Evolutionary conservation across 495 filamentous ascomycete species (phyloP), one percentile per base, ranked within the genome.

Genomic region (Trichoderma gamsii): DNA sequence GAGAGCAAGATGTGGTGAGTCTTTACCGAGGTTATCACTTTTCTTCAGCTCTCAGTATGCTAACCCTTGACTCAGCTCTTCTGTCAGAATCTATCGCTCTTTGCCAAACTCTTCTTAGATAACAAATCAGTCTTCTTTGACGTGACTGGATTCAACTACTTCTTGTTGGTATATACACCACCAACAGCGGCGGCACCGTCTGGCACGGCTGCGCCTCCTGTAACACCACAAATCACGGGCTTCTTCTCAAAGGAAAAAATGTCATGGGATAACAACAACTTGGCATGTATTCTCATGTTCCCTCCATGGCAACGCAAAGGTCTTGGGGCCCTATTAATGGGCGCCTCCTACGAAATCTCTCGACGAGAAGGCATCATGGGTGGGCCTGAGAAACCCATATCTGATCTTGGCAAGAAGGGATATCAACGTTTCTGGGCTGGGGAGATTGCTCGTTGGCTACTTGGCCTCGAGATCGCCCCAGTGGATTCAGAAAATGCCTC

Each of bases 181-280:
- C 84, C 79, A 65, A 74, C 75, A 64, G 44, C 79, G 8, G 65
- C 78, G 1, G 73, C 78, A 69, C 74, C 70, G 4, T 21, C 51
- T 29, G 35, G 64, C 41, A 69, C 65, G 5, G 63, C 63, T 41
- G 51, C 70, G 23, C 66, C 41, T 15, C 46, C 63, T 4, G 75
- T 72, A 4, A 76, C 76, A 25, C 72, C 75, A 49, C 86, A 87
- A 64, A 89, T 97, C 41, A 86, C 97, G 9, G 95, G 96, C 65
- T 99, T 97, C 85, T 99, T 97, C 83, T 94, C 90, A 27, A 98
- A 98, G 74, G 95, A 99, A 79, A 98, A 98, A 73, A 89, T 97
- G 78, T 95, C 91, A 4, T 99, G 95, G 95, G 95, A 99, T 73
- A 92, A 95, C 72, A 97, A 98, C 76, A 99, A 98, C 71, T 85